Evolutionary conservation across 768 basidiomycete species (phyloP).

Genomic region (Termitomyces sp.): DNA sequence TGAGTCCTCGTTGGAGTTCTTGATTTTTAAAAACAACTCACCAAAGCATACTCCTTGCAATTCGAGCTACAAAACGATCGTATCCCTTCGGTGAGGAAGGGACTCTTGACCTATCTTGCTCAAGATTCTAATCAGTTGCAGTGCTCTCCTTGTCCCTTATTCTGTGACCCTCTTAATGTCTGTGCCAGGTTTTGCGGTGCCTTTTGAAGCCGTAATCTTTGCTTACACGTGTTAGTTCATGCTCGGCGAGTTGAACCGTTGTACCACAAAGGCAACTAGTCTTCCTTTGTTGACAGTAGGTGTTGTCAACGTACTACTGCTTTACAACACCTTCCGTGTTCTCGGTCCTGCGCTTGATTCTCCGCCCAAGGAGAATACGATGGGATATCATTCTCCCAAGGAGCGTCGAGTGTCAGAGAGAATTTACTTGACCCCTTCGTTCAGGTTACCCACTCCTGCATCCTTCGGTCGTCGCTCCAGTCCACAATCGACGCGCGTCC

Average conservation of each 20-base stretch:
- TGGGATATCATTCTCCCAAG: constrained; percentile 14
- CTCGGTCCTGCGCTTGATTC: constrained; percentile 47
- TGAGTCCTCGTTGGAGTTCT: neutral
- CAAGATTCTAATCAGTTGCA: constrained; percentile 19
- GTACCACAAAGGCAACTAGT: neutral
- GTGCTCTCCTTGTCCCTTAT: constrained; percentile 55
- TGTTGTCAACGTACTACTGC: constrained; percentile 56
- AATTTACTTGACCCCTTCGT: constrained; percentile 9
- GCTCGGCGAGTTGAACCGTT: constrained; percentile 38
- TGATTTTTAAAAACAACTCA: constrained; percentile 25
- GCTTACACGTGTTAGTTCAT: constrained; percentile 41
- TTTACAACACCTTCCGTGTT: constrained; percentile 65
- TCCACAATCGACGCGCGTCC: constrained; percentile 7
- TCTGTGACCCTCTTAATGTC: constrained; percentile 41
- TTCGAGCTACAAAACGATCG: constrained; percentile 32
- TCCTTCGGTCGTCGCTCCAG: constrained; percentile 5
- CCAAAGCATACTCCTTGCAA: constrained; percentile 71
- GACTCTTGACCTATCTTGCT: neutral
- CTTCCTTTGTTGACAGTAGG: constrained; percentile 33
- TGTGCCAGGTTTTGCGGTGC: constrained; percentile 43
- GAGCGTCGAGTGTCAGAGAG: constrained; percentile 12
- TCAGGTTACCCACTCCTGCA: constrained; percentile 8
- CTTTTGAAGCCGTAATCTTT: constrained; percentile 42
- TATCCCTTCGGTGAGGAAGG: constrained; percentile 51
- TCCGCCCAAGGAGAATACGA: constrained; percentile 23